Evolutionary conservation across 371 early-diverging fungal species (phyloP).

Genomic region (Coemansia sp.): DNA sequence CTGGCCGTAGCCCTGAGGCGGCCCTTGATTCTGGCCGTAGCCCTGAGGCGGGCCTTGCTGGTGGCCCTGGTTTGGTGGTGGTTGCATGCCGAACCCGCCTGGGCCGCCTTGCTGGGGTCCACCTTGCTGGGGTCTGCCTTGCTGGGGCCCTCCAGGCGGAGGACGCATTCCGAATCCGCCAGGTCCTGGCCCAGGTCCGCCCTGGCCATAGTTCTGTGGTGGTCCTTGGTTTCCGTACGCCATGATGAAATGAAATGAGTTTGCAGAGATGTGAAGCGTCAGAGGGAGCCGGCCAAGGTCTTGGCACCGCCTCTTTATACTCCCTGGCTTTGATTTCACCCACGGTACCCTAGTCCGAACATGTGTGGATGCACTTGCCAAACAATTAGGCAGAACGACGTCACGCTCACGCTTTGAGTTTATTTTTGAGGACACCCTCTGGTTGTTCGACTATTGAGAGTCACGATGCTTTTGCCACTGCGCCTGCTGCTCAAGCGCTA

Average conservation of each 20-base stretch:
- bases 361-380: neutral
- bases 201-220: neutral
- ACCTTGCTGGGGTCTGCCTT: no score
- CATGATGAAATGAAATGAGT: neutral
- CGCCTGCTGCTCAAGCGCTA: slow-evolving; percentile 27
- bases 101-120: slow-evolving; percentile 4
- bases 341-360: slow-evolving; percentile 1
- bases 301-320: neutral
- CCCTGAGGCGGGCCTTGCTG: slow-evolving; percentile 5
- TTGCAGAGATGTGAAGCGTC: no score
- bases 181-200: slow-evolving; percentile 4
- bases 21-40: neutral
- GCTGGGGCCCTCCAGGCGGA: neutral
- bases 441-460: no score
- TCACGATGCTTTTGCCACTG: slow-evolving; percentile 35
- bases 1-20: slow-evolving; percentile 10
- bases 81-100: neutral
- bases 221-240: slow-evolving; percentile 9
- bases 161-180: slow-evolving; percentile 4
- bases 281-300: no score
- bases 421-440: no score
- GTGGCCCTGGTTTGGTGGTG: neutral
- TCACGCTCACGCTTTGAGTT: no score
- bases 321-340: neutral
- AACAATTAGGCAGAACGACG: neutral